Conservation (phyloP, 2,329 filamentous ascomycete genomes). For the Xenoacremonium recifei region DNA sequence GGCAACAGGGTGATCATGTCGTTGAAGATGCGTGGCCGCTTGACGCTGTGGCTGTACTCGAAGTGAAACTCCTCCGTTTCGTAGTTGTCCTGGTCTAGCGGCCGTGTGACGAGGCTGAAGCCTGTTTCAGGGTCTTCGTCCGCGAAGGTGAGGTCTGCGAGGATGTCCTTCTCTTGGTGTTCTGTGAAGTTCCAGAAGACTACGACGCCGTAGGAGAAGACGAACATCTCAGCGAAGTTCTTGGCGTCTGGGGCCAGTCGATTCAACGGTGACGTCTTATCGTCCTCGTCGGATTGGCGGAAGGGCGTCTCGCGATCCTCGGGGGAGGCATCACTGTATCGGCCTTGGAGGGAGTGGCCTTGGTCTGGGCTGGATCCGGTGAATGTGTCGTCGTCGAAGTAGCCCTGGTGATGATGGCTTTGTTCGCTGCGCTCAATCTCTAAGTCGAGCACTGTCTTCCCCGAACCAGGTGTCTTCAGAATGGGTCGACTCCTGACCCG, state of each 20-base stretch:
- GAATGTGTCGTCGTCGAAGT: constrained; percentile 74
- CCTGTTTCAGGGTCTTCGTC: constrained; percentile 61
- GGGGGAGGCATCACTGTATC: constrained; percentile 31
- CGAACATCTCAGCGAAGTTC: constrained; percentile 90
- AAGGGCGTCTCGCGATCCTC: constrained; percentile 29
- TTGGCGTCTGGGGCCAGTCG: constrained; percentile 69
- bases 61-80: constrained; percentile 99
- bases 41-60: constrained; percentile 85
- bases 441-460: constrained; percentile 88
- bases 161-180: constrained; percentile 91
- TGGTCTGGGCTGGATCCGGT: constrained; percentile 32
- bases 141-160: constrained; percentile 89
- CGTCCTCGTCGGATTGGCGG: constrained; percentile 29
- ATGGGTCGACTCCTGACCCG: constrained; percentile 86
- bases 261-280: constrained; percentile 51
- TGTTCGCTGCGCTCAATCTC: constrained; percentile 94
- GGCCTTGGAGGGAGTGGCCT: constrained; percentile 25
- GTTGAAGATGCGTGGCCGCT: constrained; percentile 90
- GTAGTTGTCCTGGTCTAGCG: constrained; percentile 84
- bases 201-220: constrained; percentile 95
- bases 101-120: constrained; percentile 69
- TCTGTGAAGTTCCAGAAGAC: constrained; percentile 99
- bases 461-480: constrained; percentile 82
- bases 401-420: constrained; percentile 87
- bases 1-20: constrained; percentile 98